Percentiles rank a stretch among this genome's conserved stretches.
Conservation (phyloP, 2,329 filamentous ascomycete genomes). For the Penicillium griseofulvum region DNA sequence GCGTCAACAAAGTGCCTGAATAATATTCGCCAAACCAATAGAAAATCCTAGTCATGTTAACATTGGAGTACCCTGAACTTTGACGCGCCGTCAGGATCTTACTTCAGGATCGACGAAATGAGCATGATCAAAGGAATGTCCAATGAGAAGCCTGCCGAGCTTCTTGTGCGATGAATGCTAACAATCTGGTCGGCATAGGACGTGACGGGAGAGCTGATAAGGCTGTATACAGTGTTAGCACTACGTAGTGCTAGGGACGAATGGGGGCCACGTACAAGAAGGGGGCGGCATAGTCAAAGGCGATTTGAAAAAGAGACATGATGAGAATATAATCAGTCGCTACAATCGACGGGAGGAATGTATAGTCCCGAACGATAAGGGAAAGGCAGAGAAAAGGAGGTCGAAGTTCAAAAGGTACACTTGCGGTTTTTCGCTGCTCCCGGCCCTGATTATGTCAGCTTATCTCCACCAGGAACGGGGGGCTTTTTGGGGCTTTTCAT, state of each 20-base stretch:
- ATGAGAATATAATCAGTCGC: conserved; percentile 5
- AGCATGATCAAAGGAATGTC: conserved; percentile 68
- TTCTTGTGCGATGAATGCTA: conserved; percentile 59
- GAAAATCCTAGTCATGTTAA: conserved; percentile 50
- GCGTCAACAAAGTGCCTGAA: conserved; percentile 57
- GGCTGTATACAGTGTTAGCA: conserved; percentile 36
- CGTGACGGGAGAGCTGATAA: conserved; percentile 62
- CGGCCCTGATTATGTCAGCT: conserved; percentile 7
- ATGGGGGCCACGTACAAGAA: conserved; percentile 39
- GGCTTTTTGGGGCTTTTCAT: background rate
- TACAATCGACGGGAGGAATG: background rate
- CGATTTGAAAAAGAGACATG: conserved; percentile 41
- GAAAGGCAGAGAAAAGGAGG: background rate
- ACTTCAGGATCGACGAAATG: conserved; percentile 63
- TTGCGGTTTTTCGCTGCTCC: conserved; percentile 3
- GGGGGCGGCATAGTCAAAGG: conserved; percentile 49
- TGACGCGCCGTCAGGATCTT: conserved; percentile 12
- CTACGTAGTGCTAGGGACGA: too few relatives aligned
- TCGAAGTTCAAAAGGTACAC: background rate
- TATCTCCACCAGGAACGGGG: background rate
- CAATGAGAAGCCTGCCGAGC: conserved; percentile 63
- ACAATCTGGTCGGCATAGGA: conserved; percentile 67
- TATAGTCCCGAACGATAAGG: background rate
- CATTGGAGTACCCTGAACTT: background rate
- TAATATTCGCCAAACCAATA: conserved; percentile 66